phyloP scores from a whole-genome alignment of 163 green algal genomes.

The Scenedesmus sp. region DNA sequence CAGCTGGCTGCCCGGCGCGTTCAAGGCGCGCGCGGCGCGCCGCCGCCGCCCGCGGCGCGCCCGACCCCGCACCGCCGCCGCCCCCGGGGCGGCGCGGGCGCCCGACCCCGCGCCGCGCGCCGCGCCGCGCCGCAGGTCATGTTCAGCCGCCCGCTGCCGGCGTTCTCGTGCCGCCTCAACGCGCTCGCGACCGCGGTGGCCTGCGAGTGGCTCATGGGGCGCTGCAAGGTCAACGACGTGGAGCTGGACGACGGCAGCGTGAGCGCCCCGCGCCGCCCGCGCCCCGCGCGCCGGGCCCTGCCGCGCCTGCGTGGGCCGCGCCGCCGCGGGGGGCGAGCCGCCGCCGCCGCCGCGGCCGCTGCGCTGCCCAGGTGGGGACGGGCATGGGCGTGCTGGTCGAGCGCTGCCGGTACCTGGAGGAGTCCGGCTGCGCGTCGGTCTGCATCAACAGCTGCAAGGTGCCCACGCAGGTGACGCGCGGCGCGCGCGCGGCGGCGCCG shows the following conservation, averaged over 20 bases:
- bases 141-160: conserved; percentile 70
- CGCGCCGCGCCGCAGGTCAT: too few species aligned
- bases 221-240: conserved; percentile 84
- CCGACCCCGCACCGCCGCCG: too few species aligned
- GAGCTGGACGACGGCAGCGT: conserved; percentile 73
- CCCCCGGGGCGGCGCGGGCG: too few species aligned
- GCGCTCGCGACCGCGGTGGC: conserved; percentile 83
- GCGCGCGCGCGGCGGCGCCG: not conserved
- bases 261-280: too few species aligned
- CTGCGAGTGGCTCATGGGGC: conserved; percentile 95
- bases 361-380: conserved; percentile 31
- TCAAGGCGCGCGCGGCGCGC: conserved; percentile 60
- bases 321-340: too few species aligned
- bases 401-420: conserved; percentile 94
- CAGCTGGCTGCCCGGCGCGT: conserved; percentile 78
- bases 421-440: conserved; percentile 86
- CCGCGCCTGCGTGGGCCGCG: too few species aligned
- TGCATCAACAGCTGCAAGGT: conserved; percentile 99
- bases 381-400: conserved; percentile 86
- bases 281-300: too few species aligned
- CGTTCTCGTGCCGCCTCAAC: conserved; percentile 80
- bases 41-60: too few species aligned
- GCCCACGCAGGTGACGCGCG: conserved; percentile 81
- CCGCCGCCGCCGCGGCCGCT: not conserved
- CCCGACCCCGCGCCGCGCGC: too few species aligned